phyloP scores from a whole-genome alignment of 176 grass and related monocot species.

The Metroxylon sagu region DNA sequence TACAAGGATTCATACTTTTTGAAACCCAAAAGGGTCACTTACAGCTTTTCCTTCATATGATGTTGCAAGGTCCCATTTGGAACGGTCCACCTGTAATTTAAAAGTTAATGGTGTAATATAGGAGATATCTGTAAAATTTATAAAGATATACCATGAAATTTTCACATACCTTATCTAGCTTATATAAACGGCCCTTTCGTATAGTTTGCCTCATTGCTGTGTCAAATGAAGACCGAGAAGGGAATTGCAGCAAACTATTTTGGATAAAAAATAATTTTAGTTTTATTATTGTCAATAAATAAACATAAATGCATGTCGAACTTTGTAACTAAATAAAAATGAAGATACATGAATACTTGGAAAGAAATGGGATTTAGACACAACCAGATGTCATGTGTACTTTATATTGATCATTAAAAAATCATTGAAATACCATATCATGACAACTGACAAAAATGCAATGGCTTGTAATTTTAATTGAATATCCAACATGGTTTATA shows the following conservation, averaged over 20 bases:
- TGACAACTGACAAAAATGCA: too few species aligned
- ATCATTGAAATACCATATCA: too few species aligned
- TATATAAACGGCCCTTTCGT: slow-evolving; percentile 39
- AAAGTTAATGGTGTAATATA: slow-evolving; percentile 16
- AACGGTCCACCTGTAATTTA: slow-evolving; percentile 43
- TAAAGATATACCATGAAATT: too few species aligned
- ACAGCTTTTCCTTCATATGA: slow-evolving; percentile 80
- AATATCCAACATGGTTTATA: too few species aligned
- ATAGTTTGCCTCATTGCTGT: slow-evolving; percentile 32
- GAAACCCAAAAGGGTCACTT: slow-evolving; percentile 31
- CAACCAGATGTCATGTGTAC: too few species aligned
- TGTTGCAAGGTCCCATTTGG: slow-evolving; percentile 49
- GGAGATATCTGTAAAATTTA: too few species aligned
- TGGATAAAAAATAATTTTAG: slow-evolving; percentile 10
- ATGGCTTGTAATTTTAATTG: too few species aligned
- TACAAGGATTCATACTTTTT: too few species aligned
- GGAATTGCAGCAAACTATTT: slow-evolving; percentile 72
- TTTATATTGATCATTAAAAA: too few species aligned
- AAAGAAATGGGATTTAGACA: too few species aligned
- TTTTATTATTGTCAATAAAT: not conserved
- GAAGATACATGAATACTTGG: too few species aligned
- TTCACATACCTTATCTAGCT: slow-evolving; percentile 41
- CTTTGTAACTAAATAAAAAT: too few species aligned
- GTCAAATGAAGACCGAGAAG: slow-evolving; percentile 45
- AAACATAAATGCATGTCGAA: not conserved